Base-by-base conservation (phyloP, 176 grass and related monocot genomes). In the Carex kokanica region DNA sequence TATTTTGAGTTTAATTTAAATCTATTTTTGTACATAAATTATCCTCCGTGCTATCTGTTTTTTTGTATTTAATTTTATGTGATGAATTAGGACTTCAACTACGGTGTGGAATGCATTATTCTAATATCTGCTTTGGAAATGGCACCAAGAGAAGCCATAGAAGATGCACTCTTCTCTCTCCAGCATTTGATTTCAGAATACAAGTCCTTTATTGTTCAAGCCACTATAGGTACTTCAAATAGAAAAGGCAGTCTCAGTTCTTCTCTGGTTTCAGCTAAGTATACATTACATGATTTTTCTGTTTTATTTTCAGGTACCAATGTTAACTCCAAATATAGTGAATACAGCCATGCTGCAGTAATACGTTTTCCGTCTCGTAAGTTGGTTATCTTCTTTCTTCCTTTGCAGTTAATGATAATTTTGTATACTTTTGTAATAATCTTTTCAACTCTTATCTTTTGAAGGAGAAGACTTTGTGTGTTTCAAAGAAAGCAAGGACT, bases 311-410 rank as follows among this genome's bases (percentile, higher is more conserved):
- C 67, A 97, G 94, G 91, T 63, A 60, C 74, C 47, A 87, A 88
- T 88, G 69, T 94, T 80, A 80, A 97, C 53, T 51, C 72, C 78
- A 32, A 65, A 24, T 85, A 89, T 12, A 87, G 57, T 60, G 86
- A 80, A 68, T 94, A 92, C 69, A 90, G 82, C 72, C 94, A 97
- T 87, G 94, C 88, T 77, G 83, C 91, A 83, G 86, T 92, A 18
- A 90, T 97, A 78, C 91, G 94, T n/a, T 97, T 97, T 77, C 91
- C 91, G 65, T 94, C 94, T 83, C 78, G 91, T 97, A 92, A 91
- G 88, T 87, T 36, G 18, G 68, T 67, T 83, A 61, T 52, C 40
- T 60, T 69, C 72, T 64, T 64, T 62, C 17, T 79, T 40, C 11
- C 12, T 5, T 51, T 47, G 40, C 15, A 47, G 15, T 15, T 32